Conservation (phyloP, 345 rosid species). For the Crucihimalaya himalaica region DNA sequence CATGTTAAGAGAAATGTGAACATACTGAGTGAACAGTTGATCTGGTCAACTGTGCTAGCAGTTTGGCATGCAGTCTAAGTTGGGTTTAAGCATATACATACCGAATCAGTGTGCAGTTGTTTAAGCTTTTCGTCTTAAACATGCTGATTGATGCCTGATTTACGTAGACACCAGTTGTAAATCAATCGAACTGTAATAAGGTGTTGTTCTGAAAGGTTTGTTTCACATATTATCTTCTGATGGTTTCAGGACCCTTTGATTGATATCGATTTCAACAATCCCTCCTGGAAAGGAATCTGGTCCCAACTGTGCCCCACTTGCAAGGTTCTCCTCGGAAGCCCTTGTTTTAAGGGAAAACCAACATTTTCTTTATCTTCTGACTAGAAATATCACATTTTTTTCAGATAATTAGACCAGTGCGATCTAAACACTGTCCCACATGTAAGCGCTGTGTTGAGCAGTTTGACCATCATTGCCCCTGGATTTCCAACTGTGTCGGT, state of each 20-base stretch:
- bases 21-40: not conserved
- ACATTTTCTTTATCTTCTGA: not conserved
- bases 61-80: not conserved
- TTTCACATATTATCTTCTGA: constrained; percentile 11
- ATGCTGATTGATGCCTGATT: not conserved
- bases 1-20: constrained; percentile 17
- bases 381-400: not conserved
- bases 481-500: constrained; percentile 99
- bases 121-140: not conserved
- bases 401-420: constrained; percentile 94
- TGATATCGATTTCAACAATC: constrained; percentile 62
- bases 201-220: not conserved
- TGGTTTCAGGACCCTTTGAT: constrained; percentile 74
- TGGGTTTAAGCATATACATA: not conserved
- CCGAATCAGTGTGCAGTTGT: not conserved
- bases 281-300: constrained; percentile 92
- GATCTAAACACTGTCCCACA: constrained; percentile 89
- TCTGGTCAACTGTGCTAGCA: not conserved
- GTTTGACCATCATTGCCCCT: constrained; percentile 98
- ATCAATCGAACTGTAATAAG: not conserved
- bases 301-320: constrained; percentile 99
- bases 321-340: constrained; percentile 62
- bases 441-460: constrained; percentile 93
- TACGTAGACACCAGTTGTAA: constrained; percentile 9
- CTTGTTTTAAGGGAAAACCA: not conserved